A percentile compares a stretch with the other conserved stretches of the same genome.
These are phyloP conservation scores for Neurospora sp. DNA, from an alignment of 495 filamentous ascomycete species.

Conservation along the genomic window DNA sequence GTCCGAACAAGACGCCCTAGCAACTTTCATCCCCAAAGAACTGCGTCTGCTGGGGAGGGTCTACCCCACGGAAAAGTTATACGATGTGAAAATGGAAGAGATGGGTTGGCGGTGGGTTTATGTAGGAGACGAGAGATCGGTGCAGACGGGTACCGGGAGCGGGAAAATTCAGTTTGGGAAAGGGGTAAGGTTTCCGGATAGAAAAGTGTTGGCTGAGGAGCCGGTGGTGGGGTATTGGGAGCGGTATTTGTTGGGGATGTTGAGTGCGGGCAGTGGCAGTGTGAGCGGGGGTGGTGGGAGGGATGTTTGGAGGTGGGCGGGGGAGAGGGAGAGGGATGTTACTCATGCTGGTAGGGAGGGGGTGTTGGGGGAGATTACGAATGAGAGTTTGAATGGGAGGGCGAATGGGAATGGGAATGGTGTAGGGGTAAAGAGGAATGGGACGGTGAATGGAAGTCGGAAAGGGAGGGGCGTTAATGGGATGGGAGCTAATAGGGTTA, in stretches of 20 bases:
- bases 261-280: neutral
- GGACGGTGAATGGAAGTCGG: neutral
- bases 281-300: neutral
- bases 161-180: constrained; percentile 25
- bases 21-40: constrained; percentile 3
- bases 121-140: constrained; percentile 27
- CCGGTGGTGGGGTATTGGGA: constrained; percentile 23
- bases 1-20: neutral
- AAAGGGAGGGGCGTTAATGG: neutral
- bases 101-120: constrained; percentile 21
- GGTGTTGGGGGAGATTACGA: neutral
- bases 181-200: constrained; percentile 24
- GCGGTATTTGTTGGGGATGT: constrained; percentile 15
- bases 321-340: neutral
- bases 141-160: constrained; percentile 23
- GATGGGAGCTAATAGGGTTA: too few species aligned
- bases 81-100: constrained; percentile 11
- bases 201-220: constrained; percentile 17
- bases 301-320: constrained; percentile 24
- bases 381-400: neutral
- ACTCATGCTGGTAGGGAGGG: too few species aligned
- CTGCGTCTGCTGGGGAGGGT: neutral
- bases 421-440: neutral
- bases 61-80: constrained; percentile 9
- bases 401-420: neutral